Evolutionary conservation across 192 early-diverging fungal genomes (phyloP), one percentile per base, ranked within the genome.

Genomic region (Linnemannia elongata): DNA sequence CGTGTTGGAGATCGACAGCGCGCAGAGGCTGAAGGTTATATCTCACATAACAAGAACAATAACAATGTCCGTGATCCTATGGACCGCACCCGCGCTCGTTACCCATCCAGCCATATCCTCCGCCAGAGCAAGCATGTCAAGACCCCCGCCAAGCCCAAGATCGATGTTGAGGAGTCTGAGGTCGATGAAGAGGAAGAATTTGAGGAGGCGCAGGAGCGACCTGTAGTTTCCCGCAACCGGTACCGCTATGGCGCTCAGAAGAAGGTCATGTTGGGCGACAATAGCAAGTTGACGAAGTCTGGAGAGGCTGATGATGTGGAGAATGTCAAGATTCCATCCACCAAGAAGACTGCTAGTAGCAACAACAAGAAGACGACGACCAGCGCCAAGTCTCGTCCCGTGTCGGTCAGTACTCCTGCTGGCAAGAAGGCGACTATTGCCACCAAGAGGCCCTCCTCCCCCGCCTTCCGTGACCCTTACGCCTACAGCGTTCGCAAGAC

Each of bases 111-210:
- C 72, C 79, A n/a, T 3, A 73, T 80, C 13, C 71, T 73, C 36
- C 70, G 79, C 27, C 79, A 80, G 41, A 80, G 79, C 41, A 80
- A 80, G 30, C 70, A 74, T 17, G 49, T 70, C 52, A 72, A 72
- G 24, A 18, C 74, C 6, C 41, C 45, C 22, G 27, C 8, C 47
- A 49, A 74, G 20, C 70, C 70, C 72, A 47, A 74, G 27, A 74
- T 33, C 12, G 12, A 52, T 13, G 5, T 44, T 35, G 30, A 35
- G 0, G 66, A 35, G 9, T 4, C n/a, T 5, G 42, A 45, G 17
- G 20, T 24, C 8, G 77, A 24, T 24, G 66, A 35, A 4, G 42
- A 78, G 44, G 22, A 27, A 0, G 68, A 38, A 38, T 2, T 15
- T 8, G 49, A 42, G 17, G 38, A 42, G 39, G 38, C 22, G 9